These are phyloP conservation scores for Oryza coarctata DNA, from an alignment of 176 grass and related monocot genomes.

Conservation along the genomic window DNA sequence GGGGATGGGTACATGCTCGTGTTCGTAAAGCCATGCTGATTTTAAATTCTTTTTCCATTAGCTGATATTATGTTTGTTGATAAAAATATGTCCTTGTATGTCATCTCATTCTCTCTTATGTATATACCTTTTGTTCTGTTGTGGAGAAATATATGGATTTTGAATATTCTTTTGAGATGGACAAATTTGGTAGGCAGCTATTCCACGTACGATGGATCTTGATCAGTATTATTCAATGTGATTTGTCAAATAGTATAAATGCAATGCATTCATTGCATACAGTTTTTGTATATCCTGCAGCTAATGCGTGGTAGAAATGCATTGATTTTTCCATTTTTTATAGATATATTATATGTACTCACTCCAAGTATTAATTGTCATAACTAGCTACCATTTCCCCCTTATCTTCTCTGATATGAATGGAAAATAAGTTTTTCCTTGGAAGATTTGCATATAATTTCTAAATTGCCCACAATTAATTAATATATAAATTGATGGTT, in stretches of 20 bases:
- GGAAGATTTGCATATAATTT: not conserved
- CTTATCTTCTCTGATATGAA: not conserved
- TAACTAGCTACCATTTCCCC: not conserved
- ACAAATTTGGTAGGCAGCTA: not conserved
- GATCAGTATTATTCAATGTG: not conserved
- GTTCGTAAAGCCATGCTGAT: not conserved
- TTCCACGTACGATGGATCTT: not conserved
- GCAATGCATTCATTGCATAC: not conserved
- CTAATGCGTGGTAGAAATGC: not conserved
- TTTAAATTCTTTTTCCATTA: not conserved
- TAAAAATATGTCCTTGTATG: not conserved
- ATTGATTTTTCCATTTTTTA: not conserved
- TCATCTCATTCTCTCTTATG: not conserved
- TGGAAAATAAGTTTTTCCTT: not conserved
- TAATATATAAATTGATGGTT: not conserved
- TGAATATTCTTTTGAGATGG: too few relatives aligned
- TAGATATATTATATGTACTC: not conserved
- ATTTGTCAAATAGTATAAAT: not conserved
- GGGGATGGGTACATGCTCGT: not conserved
- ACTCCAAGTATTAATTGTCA: not conserved
- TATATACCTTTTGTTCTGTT: not conserved
- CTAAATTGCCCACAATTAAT: not conserved
- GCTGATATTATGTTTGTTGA: not conserved
- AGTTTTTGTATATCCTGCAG: not conserved
- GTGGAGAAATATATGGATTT: not conserved